phyloP scores from a whole-genome alignment of 306 rosid genomes.

The Lotus japonicus region DNA sequence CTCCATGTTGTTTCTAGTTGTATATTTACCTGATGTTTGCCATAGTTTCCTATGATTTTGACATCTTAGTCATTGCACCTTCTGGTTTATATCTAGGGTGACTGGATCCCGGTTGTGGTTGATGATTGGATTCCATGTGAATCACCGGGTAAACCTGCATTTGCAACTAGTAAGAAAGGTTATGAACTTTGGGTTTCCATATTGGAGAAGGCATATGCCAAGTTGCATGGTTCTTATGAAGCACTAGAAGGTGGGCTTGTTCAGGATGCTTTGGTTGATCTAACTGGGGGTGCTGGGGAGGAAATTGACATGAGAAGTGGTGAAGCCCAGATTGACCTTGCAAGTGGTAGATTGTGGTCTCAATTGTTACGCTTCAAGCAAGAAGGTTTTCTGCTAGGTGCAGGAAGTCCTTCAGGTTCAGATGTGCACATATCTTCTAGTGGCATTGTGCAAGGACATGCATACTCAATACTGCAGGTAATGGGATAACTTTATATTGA shows the following conservation, averaged over 20 bases:
- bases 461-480: conserved; percentile 94
- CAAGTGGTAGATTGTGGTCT: conserved; percentile 98
- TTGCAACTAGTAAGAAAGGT: conserved; percentile 90
- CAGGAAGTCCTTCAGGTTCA: conserved; percentile 99
- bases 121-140: conserved; percentile 99
- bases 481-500: not conserved
- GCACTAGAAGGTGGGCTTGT: conserved; percentile 99
- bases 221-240: conserved; percentile 97
- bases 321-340: conserved; percentile 99
- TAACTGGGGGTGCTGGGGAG: conserved; percentile 99
- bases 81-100: conserved; percentile 55
- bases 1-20: not conserved
- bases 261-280: conserved; percentile 99
- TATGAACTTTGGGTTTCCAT: conserved; percentile 96
- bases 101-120: conserved; percentile 98
- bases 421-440: conserved; percentile 95
- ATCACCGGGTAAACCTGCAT: conserved; percentile 90
- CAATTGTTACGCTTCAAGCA: conserved; percentile 94
- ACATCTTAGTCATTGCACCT: conserved; percentile 6
- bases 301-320: conserved; percentile 96
- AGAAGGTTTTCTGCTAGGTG: conserved; percentile 94
- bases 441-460: conserved; percentile 99
- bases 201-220: conserved; percentile 99
- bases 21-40: conserved; percentile 5
- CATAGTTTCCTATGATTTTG: not conserved